Base-by-base conservation (phyloP, 164 flowering plant species). In the Houttuynia cordata region DNA sequence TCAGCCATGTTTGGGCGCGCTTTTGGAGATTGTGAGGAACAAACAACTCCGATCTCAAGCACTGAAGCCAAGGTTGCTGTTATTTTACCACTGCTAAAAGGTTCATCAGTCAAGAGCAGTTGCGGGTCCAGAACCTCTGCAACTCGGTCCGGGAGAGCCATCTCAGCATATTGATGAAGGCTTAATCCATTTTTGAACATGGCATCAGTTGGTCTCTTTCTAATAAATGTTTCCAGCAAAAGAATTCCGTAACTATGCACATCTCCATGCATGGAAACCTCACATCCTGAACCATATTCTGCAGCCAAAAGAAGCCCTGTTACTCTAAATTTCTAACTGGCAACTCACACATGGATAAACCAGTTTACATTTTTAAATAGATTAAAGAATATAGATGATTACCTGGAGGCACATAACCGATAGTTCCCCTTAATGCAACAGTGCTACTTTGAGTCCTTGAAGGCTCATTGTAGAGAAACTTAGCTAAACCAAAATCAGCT, bases 371-470 rank as follows among this genome's bases (percentile, higher is more conserved):
- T 42, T 42, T 10, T 10, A 10, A 10, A 42, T 42, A 10, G 17
- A 10, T 42, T 10, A 42, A 10, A 1, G 14, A 42, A 12, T 3
- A 10, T 4, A 42, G 14, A 42, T 14, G 17, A 42, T 45, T 67
- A 64, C 72, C 72, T 64, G 68, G 72, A n/a, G 72, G 68, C 12
- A 69, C 56, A 52, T 69, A 69, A 1, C 72, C 72, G 19, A 68
- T 58, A 8, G 71, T 57, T n/a, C 71, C 71, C 21, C 30, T 59
- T 6, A 59, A 18, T n/a, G 17, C 24, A 12, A 63, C 9, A 21
- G 71, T 63, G n/a, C n/a, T 60, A 40, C 64, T 60, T 64, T 23
- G 64, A 19, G 3, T 59, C 4, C 14, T 8, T n/a, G 19, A 20
- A 9, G 34, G 8, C 56, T 51, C 6, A 30, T 56, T 51, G 14